A percentile compares a stretch with the other conserved stretches of the same genome.
Evolutionary conservation across 352 stramenopile genomes (phyloP).

Genomic region (Phytophthora lateralis): DNA sequence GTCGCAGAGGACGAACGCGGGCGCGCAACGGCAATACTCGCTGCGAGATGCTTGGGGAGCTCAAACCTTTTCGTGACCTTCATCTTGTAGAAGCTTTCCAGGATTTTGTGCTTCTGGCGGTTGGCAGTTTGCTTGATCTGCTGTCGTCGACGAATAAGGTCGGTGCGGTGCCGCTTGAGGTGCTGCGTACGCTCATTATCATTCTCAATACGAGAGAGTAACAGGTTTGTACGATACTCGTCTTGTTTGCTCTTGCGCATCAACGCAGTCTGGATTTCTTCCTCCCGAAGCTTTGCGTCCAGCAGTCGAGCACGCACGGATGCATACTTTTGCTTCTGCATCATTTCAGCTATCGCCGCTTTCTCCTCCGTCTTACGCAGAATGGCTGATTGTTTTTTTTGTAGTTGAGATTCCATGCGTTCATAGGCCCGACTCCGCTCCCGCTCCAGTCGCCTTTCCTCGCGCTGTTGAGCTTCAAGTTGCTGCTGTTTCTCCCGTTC

Average conservation of each 20-base stretch:
- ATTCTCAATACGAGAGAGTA: conserved; percentile 66
- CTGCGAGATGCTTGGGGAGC: conserved; percentile 54
- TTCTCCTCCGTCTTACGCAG: conserved; percentile 65
- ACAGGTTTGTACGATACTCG: conserved; percentile 56
- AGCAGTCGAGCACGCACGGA: conserved; percentile 54
- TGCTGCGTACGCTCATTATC: conserved; percentile 60
- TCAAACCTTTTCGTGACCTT: conserved; percentile 82
- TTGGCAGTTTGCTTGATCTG: conserved; percentile 67
- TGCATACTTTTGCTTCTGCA: conserved; percentile 62
- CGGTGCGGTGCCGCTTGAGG: conserved; percentile 63
- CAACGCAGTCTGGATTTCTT: conserved; percentile 74
- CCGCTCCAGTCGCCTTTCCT: conserved; percentile 54
- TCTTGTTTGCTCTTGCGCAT: conserved; percentile 68
- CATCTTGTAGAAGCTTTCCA: conserved; percentile 86
- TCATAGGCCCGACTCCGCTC: conserved; percentile 61
- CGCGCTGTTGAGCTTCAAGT: conserved; percentile 51
- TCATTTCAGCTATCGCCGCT: conserved; percentile 44
- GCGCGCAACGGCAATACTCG: conserved; percentile 31
- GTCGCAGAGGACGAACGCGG: conserved; percentile 45
- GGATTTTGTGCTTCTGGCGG: conserved; percentile 72
- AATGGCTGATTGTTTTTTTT: conserved; percentile 47
- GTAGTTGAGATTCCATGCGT: conserved; percentile 65
- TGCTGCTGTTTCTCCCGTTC: conserved; percentile 60
- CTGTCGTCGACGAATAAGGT: conserved; percentile 61
- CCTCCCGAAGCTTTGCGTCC: conserved; percentile 78